Percentiles rank a stretch among this genome's conserved stretches.
phyloP scores from a whole-genome alignment of 345 rosid genomes.

The Salix arbutifolia region DNA sequence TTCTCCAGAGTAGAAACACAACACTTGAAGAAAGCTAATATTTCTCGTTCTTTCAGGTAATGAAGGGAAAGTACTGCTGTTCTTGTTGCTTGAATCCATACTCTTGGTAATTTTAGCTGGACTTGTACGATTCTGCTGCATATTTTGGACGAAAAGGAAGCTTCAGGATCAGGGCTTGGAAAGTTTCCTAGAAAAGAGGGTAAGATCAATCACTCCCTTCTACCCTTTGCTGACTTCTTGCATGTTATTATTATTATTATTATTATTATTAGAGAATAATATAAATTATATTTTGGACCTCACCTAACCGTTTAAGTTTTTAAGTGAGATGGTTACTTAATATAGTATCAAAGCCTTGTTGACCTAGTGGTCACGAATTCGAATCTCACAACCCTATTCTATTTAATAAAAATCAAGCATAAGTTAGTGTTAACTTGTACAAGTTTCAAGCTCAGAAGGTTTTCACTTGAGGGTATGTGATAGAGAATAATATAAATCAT shows the following conservation, averaged over 20 bases:
- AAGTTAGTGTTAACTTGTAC: too few species aligned
- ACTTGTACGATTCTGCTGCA: slow-evolving; percentile 66
- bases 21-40: not conserved
- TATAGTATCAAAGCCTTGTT: too few species aligned
- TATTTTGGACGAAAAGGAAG: slow-evolving; percentile 87
- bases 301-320: too few species aligned
- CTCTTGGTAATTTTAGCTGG: slow-evolving; percentile 50
- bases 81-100: slow-evolving; percentile 62
- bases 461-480: too few species aligned
- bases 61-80: slow-evolving; percentile 44
- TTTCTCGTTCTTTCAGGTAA: slow-evolving; percentile 41
- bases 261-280: too few species aligned
- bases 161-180: slow-evolving; percentile 55
- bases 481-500: too few species aligned
- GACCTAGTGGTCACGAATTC: too few species aligned
- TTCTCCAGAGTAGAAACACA: not conserved
- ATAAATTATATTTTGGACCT: too few species aligned
- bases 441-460: too few species aligned
- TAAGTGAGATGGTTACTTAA: rapidly evolving
- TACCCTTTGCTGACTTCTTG: not conserved
- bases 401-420: too few species aligned
- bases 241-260: not conserved
- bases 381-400: rapidly evolving
- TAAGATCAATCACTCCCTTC: slow-evolving; percentile 22
- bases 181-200: slow-evolving; percentile 67